Evolutionary conservation across 2,329 filamentous ascomycete species (phyloP), one percentile per base, ranked within the genome.

Genomic region (Colletotrichum lindemuthianum): DNA sequence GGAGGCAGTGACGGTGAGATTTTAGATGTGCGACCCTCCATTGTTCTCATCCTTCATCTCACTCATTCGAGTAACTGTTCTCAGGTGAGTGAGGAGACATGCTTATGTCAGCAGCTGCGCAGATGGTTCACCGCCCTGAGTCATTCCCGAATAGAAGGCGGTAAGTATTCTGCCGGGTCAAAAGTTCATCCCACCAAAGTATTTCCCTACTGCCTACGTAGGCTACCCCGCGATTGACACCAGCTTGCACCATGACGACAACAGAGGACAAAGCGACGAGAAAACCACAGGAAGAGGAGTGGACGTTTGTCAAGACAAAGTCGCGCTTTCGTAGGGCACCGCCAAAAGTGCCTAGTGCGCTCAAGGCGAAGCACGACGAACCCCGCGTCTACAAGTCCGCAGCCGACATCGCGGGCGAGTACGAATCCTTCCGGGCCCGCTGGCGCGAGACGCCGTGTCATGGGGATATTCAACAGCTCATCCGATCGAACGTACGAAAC

Each of bases 401-500:
- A 6, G 49, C 67, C 9, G 75, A 74, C 9, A 72, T 79, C 32
- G 66, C 69, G 33, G 60, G 67, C 50, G 75, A 77, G 45, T 75
- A 77, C 64, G 64, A 58, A 44, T 64, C 55, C 6, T 58, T 75
- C 48, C 70, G 71, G 15, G 9, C 66, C 34, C 69, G 71, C n/a
- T 78, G 73, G 72, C 69, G 71, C 40, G 50, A 68, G 2, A 73
- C 71, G 1, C 37, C 69, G 0, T 70, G 69, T 24, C 77, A 74
- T 67, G 52, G 60, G 1, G 66, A 67, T 7, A 72, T 87, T 4
- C 69, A 71, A 6, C 68, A 71, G 1, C 68, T 81, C 4, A 54
- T 85, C 4, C 58, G 68, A 0, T 60, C 66, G 0, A 72, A 74
- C 7, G 69, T 67, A 13, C 4, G 41, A 59, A 2, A 47, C 33